Evolutionary conservation across 345 rosid genomes (phyloP), one percentile per base, ranked within the genome.

Genomic region (Noccaea caerulescens): DNA sequence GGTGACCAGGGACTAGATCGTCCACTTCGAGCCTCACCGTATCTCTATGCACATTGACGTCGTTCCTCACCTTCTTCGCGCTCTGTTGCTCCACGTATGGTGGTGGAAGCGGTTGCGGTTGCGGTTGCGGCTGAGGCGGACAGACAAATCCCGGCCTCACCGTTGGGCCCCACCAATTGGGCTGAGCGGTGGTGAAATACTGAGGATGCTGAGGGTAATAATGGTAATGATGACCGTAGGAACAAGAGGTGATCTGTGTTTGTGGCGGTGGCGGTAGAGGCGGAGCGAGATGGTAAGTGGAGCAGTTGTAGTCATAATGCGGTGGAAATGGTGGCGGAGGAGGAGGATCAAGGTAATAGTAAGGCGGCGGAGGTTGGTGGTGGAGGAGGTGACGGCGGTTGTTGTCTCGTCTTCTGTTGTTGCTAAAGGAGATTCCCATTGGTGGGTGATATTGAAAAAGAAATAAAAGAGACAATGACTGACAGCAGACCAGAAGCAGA

Each of bases 31-130:
- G 69, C 79, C 66, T 82, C 79, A 91, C 79, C 1, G 96, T 87
- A 58, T 85, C 87, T 80, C 86, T 93, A 52, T 85, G 96, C 66
- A 93, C 93, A 72, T 93, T 93, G 69, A 93, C 92, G 36, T 87
- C 93, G 66, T 88, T 91, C 75, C 88, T 87, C 52, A 93, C 89
- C 73, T 91, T 93, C 94, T 85, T 91, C 2, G 96, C 90, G 64
- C 68, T 88, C 78, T 84, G 93, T 59, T 90, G 87, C 72, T 92
- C 95, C 30, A 88, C 89, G 34, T 82, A 83, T 3, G 88, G 83
- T 9, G 77, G 60, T 66, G 87, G 85, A 9, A 81, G 80, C 34
- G 80, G 75, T 50, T 63, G 81, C 53, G 70, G 7, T 62, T 58
- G 66, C 16, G 36, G 11, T 18, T 20, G 23, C 1, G 23, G 23